Percentiles rank a stretch among this genome's conserved stretches.
phyloP scores from a whole-genome alignment of 2,329 filamentous ascomycete genomes.

The Orbilia quercus region DNA sequence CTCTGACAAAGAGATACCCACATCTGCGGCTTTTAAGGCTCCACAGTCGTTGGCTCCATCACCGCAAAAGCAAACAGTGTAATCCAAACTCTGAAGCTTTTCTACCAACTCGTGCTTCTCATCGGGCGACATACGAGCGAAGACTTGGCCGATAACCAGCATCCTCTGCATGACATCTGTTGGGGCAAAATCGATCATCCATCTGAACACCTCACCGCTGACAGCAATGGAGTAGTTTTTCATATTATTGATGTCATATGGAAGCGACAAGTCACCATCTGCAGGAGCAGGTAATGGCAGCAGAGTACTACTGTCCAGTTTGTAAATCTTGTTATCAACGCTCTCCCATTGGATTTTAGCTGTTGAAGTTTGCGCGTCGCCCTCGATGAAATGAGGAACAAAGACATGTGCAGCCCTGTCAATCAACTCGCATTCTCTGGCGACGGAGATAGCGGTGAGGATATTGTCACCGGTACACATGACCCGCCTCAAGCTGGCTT shows the following conservation, averaged over 20 bases:
- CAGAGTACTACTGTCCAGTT: conserved; percentile 81
- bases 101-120: conserved; percentile 98
- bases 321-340: conserved; percentile 84
- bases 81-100: conserved; percentile 95
- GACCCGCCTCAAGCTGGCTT: conserved; percentile 85
- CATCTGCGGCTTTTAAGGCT: conserved; percentile 94
- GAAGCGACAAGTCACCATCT: conserved; percentile 81
- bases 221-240: conserved; percentile 89
- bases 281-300: conserved; percentile 77
- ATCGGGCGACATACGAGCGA: conserved; percentile 97
- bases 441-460: conserved; percentile 93
- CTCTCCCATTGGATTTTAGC: conserved; percentile 88
- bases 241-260: conserved; percentile 83
- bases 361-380: conserved; percentile 77
- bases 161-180: conserved; percentile 85
- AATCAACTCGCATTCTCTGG: conserved; percentile 86
- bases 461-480: conserved; percentile 99
- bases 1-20: conserved; percentile 95
- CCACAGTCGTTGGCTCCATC: conserved; percentile 98
- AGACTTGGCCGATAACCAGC: conserved; percentile 90
- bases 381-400: conserved; percentile 85
- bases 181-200: conserved; percentile 90
- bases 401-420: conserved; percentile 87
- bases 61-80: conserved; percentile 94
- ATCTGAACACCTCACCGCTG: conserved; percentile 93